phyloP scores from a whole-genome alignment of 176 grass and related monocot species.

The Oryza glaberrima region DNA sequence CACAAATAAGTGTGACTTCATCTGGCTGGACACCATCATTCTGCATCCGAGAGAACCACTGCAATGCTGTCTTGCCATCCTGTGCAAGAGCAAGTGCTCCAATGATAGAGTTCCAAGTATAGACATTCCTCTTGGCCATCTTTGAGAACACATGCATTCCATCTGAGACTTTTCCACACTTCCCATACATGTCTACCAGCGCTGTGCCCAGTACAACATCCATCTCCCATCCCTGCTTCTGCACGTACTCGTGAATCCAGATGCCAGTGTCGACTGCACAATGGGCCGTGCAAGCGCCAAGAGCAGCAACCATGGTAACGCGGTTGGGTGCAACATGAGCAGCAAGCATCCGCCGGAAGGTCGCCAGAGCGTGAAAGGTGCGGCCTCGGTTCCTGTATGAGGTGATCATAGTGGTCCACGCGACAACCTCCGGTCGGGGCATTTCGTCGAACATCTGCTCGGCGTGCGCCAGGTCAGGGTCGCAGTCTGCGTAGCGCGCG shows the following conservation, averaged over 20 bases:
- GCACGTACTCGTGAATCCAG: slow-evolving; percentile 65
- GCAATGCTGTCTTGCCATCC: slow-evolving; percentile 57
- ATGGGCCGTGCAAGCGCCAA: slow-evolving; percentile 41
- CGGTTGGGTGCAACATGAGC: slow-evolving; percentile 61
- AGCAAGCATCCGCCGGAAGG: slow-evolving; percentile 51
- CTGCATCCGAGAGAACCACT: slow-evolving; percentile 65
- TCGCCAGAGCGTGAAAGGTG: slow-evolving; percentile 42
- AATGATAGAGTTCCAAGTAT: slow-evolving; percentile 74
- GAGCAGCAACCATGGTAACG: slow-evolving; percentile 66
- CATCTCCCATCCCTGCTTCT: slow-evolving; percentile 54
- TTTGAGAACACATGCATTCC: slow-evolving; percentile 42
- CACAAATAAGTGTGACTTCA: slow-evolving; percentile 57
- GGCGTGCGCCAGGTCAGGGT: slow-evolving; percentile 14
- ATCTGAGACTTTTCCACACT: slow-evolving; percentile 52
- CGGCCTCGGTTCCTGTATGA: slow-evolving; percentile 36
- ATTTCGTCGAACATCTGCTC: slow-evolving; percentile 75
- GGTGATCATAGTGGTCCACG: slow-evolving; percentile 61
- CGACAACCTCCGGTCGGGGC: slow-evolving; percentile 37
- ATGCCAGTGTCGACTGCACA: slow-evolving; percentile 49
- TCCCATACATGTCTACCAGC: slow-evolving; percentile 72
- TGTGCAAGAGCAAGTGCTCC: slow-evolving; percentile 50
- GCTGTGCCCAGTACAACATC: slow-evolving; percentile 66
- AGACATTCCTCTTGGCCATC: slow-evolving; percentile 67
- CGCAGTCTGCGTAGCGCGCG: slow-evolving; percentile 39
- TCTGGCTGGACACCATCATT: slow-evolving; percentile 55